Conservation (phyloP, 441 rosid species). For the Sinapis alba region DNA sequence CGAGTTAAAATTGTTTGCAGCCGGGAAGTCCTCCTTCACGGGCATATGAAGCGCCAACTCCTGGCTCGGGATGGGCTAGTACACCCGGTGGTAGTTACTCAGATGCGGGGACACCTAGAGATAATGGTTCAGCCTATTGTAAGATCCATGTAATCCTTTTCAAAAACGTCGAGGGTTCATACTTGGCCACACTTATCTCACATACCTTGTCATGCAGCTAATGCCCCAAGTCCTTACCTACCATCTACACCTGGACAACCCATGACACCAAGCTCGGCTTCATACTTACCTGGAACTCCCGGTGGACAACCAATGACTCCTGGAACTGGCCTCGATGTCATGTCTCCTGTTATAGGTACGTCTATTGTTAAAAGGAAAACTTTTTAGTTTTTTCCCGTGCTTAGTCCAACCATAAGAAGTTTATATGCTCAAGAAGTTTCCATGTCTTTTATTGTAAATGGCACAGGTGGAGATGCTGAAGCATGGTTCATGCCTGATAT, state of each 20-base stretch:
- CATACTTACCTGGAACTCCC: conserved; percentile 94
- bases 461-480: conserved; percentile 81
- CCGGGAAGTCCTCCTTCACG: conserved; percentile 94
- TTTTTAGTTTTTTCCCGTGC: background rate
- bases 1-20: conserved; percentile 43
- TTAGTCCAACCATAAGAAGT: background rate
- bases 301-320: conserved; percentile 99
- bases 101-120: conserved; percentile 96
- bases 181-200: conserved; percentile 2
- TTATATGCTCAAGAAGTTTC: background rate
- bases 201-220: conserved; percentile 52
- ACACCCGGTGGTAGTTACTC: conserved; percentile 93
- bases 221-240: conserved; percentile 91
- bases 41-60: conserved; percentile 94
- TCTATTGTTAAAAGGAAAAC: background rate
- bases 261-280: conserved; percentile 86
- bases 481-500: conserved; percentile 92
- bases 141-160: conserved; percentile 23
- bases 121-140: conserved; percentile 79
- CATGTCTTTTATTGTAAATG: conserved; percentile 11
- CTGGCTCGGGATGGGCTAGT: conserved; percentile 94
- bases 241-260: conserved; percentile 98
- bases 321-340: conserved; percentile 86
- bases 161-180: background rate
- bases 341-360: conserved; percentile 93